Conservation (phyloP, 768 basidiomycete genomes). For the Suillus discolor region DNA sequence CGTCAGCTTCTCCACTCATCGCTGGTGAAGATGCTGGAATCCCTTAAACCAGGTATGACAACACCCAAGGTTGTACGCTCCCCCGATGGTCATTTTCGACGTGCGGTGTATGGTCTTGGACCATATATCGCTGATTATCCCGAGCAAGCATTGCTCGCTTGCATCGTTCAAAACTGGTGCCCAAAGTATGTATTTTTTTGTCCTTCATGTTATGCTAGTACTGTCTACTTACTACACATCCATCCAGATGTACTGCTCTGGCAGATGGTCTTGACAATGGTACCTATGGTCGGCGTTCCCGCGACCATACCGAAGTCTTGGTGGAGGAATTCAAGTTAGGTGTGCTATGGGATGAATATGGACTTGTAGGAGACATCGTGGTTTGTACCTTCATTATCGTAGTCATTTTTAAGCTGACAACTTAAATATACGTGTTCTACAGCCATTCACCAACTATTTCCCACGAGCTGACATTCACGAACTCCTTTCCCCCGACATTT, state of each 20-base stretch:
- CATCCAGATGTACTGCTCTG: neutral
- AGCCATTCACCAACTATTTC: slow-evolving; percentile 21
- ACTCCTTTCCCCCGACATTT: too few species aligned
- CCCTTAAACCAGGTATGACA: neutral
- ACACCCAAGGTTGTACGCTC: neutral
- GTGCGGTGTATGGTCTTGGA: too few species aligned
- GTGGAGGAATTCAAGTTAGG: neutral
- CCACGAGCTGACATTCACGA: too few species aligned
- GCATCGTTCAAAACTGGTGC: too few species aligned
- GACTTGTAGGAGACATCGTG: slow-evolving; percentile 33
- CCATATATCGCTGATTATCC: too few species aligned
- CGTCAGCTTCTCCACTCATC: neutral
- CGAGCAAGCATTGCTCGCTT: too few species aligned
- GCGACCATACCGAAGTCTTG: neutral
- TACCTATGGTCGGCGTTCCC: neutral
- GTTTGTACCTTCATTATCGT: slow-evolving; percentile 32
- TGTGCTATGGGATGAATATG: slow-evolving; percentile 34
- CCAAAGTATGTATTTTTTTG: too few species aligned
- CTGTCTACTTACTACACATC: neutral
- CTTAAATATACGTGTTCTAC: too few species aligned
- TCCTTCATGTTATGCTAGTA: too few species aligned
- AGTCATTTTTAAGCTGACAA: slow-evolving; percentile 10
- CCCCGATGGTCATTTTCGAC: too few species aligned
- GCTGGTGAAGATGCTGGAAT: neutral
- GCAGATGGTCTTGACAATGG: neutral